Conservation (phyloP, 75 land plant genomes). For the Larix kaempferi region DNA sequence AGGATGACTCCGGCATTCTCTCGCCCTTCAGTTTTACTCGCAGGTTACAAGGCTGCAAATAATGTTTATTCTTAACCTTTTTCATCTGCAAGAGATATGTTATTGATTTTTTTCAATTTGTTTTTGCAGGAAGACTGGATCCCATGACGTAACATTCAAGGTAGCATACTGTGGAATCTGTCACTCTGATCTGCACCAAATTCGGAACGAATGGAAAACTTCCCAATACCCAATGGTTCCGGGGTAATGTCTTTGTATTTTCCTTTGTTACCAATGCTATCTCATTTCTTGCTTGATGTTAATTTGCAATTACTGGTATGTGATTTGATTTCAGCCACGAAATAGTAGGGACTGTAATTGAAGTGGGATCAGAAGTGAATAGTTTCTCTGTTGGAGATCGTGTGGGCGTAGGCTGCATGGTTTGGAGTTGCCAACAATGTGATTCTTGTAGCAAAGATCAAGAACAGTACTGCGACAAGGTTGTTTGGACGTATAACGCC, state of each 20-base stretch:
- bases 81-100: too few species aligned
- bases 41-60: conserved; percentile 11
- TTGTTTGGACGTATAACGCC: conserved; percentile 7
- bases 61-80: too few species aligned
- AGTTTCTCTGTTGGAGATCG: conserved; percentile 8
- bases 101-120: not conserved
- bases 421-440: not conserved
- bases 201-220: conserved; percentile 47
- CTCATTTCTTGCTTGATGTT: too few species aligned
- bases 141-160: conserved; percentile 36
- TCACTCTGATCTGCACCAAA: conserved; percentile 45
- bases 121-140: conserved; percentile 25
- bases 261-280: too few species aligned
- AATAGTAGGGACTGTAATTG: conserved; percentile 6
- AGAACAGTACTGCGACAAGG: conserved; percentile 6
- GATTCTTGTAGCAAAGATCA: not conserved
- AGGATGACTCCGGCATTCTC: conserved; percentile 26
- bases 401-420: conserved; percentile 14
- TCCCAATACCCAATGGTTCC: conserved; percentile 47
- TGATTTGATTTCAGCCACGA: conserved; percentile 1
- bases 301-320: too few species aligned
- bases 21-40: conserved; percentile 33
- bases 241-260: conserved; percentile 21
- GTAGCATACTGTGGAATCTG: conserved; percentile 49
- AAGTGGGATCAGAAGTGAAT: conserved; percentile 3